These are phyloP conservation scores for Xylaria acuta DNA, from an alignment of 495 filamentous ascomycete genomes.

Conservation along the genomic window DNA sequence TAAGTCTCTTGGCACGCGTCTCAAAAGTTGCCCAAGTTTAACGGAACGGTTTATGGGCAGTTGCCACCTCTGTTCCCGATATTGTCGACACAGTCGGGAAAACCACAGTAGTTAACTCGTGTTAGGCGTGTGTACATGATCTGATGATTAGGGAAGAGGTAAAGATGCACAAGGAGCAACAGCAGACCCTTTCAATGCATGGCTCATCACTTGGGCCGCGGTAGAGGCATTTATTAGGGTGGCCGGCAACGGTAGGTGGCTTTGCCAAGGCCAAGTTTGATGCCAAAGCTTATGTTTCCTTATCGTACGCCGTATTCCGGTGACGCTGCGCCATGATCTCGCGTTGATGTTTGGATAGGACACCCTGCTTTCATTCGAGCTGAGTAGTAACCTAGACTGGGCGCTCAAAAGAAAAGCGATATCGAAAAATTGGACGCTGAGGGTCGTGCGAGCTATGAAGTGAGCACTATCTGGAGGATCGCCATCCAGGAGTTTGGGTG, in stretches of 20 bases:
- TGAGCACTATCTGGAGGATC: no score
- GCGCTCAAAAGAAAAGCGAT: background rate
- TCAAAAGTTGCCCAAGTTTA: background rate
- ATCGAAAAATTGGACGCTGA: background rate
- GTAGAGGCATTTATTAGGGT: background rate
- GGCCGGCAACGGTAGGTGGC: background rate
- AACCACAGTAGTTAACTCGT: no score
- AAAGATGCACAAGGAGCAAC: background rate
- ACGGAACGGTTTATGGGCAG: background rate
- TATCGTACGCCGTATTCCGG: background rate
- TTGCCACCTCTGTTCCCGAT: background rate
- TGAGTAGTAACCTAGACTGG: background rate
- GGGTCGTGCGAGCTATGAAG: no score
- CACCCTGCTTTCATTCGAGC: background rate
- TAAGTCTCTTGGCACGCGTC: background rate
- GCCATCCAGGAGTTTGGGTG: background rate
- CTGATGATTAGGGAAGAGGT: no score
- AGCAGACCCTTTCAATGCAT: background rate
- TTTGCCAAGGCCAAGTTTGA: background rate
- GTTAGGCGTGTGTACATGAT: background rate
- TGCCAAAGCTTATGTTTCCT: background rate
- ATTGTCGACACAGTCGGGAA: no score
- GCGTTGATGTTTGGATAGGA: background rate
- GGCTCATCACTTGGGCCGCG: background rate
- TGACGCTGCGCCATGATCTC: background rate